Evolutionary conservation across 2,329 filamentous ascomycete species (phyloP), one percentile per base, ranked within the genome.

Genomic region (Epichloe amarillans): DNA sequence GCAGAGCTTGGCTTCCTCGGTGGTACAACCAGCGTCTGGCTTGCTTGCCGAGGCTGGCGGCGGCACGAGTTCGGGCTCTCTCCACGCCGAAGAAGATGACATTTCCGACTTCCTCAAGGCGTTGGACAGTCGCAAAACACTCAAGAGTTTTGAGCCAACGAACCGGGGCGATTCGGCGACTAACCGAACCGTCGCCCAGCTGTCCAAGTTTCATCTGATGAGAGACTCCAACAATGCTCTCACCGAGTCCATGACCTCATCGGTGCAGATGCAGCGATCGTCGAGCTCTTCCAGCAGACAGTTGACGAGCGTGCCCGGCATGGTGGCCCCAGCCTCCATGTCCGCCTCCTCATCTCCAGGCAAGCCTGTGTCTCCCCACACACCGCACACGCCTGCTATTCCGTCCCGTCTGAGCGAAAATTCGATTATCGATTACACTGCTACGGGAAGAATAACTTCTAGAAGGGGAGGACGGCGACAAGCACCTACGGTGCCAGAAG

Each of bases 371-470:
- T 95, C 88, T 3, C 89, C 86, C 10, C 88, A 91, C 62, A 95
- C 88, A 0, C 88, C 90, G 1, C 90, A 97, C 61, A 95, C 89
- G 0, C 93, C 93, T 4, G 89, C 90, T 11, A 88, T 97, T 30
- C 91, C 91, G 19, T 96, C 90, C 7, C 80, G 93, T n/a, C 72
- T 98, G 21, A 95, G 88, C 62, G 88, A 93, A 55, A 90, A 94
- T 61, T 93, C 87, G 48, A 88, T 93, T 35, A 66, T 67, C 38
- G 66, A 68, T 49, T 65, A 68, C 44, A 55, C 60, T 19, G 55
- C 59, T 2, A 57, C 60, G 21, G 60, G 61, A n/a, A 57, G 64
- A 17, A 58, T 60, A 17, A 57, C 61, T 23, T 63, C 66, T 7
- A 60, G 65, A 15, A 60, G 65, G 14, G 58, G 60, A 36, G 57